Evolutionary conservation across 495 filamentous ascomycete genomes (phyloP), one percentile per base, ranked within the genome.

Genomic region (Paragyromitra xinjiangensis): DNA sequence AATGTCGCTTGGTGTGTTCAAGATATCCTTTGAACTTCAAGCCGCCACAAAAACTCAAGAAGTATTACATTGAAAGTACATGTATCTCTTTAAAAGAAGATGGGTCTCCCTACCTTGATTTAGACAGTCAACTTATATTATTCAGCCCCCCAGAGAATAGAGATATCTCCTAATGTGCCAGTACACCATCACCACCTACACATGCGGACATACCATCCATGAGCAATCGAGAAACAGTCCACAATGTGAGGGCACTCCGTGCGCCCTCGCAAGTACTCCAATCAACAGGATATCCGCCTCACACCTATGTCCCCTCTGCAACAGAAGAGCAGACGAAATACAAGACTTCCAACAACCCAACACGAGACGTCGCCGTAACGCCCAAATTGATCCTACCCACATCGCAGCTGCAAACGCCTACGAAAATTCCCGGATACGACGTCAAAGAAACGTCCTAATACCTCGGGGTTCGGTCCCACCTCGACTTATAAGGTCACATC

Each of bases 111-210:
- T 6, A 19, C 19, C 16, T 6, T 19, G 48, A 6, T 11, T 9
- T 29, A 4, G 6, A 56, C 4, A 45, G 3, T 34, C 55, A 12
- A 24, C 37, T 7, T n/a, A 3, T 56, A 8, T 29, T 24, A 34
- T 29, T 1, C 48, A 58, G 6, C 22, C n/a, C 39, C 39, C 4
- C 37, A 55, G 14, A 45, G 9, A 39, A 34, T 37, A n/a, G 6
- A 45, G 8, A 22, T 22, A 26, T 7, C 9, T 55, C 24, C 42
- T 12, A 29, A 71, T 71, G 59, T 71, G 69, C 5, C 51, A 61
- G 53, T 39, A 65, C 58, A 34, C 14, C 19, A 39, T 4, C 8
- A 63, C 7, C n/a, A 51, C 69, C 29, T 71, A 53, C 19, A 66
- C 4, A n/a, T 71, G 44, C 3, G 59, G 58, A 6, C 56, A 71